These are phyloP conservation scores for Martiniozyma asiatica DNA, from an alignment of 1,139 yeast genomes.

Conservation along the genomic window DNA sequence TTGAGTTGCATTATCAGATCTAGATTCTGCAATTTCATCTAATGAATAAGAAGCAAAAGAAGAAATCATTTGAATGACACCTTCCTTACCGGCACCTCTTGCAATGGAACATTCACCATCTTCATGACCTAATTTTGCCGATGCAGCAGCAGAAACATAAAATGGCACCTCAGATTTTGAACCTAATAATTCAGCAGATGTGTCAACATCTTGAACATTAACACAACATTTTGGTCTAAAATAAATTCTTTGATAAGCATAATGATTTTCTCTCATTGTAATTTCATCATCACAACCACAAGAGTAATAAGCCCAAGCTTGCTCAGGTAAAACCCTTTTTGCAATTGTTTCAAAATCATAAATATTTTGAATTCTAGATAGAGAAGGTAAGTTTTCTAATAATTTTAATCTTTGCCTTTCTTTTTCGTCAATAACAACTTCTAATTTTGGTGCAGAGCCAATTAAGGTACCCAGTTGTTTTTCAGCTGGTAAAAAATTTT, in stretches of 20 bases:
- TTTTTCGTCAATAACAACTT: constrained; percentile 24
- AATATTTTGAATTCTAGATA: constrained; percentile 57
- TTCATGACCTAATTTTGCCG: constrained; percentile 70
- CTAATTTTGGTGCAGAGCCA: constrained; percentile 26
- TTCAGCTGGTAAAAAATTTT: constrained; percentile 25
- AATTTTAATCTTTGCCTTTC: constrained; percentile 25
- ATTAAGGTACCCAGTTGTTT: constrained; percentile 23
- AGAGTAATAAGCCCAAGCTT: constrained; percentile 88
- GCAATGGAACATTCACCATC: constrained; percentile 76
- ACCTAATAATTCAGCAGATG: constrained; percentile 41
- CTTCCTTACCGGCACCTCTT: constrained; percentile 55
- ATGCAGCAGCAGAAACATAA: constrained; percentile 70
- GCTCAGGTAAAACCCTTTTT: constrained; percentile 56
- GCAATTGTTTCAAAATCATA: constrained; percentile 83
- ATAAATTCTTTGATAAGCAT: constrained; percentile 75
- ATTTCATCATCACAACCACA: constrained; percentile 92
- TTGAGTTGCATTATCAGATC: constrained; percentile 46
- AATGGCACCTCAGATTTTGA: constrained; percentile 47
- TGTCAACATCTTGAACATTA: constrained; percentile 40
- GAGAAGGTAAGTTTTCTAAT: constrained; percentile 44
- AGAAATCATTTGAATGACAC: constrained; percentile 70
- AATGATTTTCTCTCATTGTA: constrained; percentile 77
- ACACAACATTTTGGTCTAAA: constrained; percentile 75
- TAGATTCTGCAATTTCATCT: constrained; percentile 56
- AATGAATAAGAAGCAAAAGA: constrained; percentile 67